Conservation (phyloP, 2,329 filamentous ascomycete genomes). For the Blumeria graminis region DNA sequence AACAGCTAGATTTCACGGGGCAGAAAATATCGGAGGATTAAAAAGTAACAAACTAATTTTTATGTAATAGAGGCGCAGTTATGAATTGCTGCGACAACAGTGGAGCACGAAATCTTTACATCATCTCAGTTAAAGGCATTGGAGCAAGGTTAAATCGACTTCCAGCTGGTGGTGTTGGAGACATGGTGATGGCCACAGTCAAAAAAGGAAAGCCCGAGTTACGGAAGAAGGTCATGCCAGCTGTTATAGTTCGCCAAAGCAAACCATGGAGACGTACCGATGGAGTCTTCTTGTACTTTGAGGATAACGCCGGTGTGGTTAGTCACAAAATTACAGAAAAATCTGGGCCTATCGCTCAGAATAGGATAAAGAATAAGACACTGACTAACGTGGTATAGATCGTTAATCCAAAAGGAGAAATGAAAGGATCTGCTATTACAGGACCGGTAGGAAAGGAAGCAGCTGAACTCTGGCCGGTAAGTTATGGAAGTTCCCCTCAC, state of each 20-base stretch:
- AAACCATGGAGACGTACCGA: slow-evolving; percentile 99
- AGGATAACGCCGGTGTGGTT: slow-evolving; percentile 99
- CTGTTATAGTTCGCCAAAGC: slow-evolving; percentile 93
- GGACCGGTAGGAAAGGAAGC: slow-evolving; percentile 99
- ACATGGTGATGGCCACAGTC: slow-evolving; percentile 99
- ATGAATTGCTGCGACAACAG: slow-evolving; percentile 99
- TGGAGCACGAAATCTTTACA: slow-evolving; percentile 95
- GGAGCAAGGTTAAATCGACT: slow-evolving; percentile 94
- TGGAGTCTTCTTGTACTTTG: slow-evolving; percentile 98
- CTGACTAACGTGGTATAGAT: slow-evolving; percentile 31
- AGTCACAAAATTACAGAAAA: slow-evolving; percentile 19
- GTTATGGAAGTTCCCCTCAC: slow-evolving; percentile 16
- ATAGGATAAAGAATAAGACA: neutral
- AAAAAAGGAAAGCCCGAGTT: slow-evolving; percentile 99
- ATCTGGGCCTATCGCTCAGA: too few relatives aligned
- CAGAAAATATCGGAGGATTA: too few relatives aligned
- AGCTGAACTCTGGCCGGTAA: slow-evolving; percentile 95
- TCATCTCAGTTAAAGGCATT: slow-evolving; percentile 98
- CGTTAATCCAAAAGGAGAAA: slow-evolving; percentile 99
- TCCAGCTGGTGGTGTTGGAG: slow-evolving; percentile 89
- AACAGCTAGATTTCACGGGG: too few relatives aligned
- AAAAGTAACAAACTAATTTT: slow-evolving; percentile 2
- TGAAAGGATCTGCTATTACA: slow-evolving; percentile 99
- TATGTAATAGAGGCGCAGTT: slow-evolving; percentile 59
- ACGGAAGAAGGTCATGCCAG: slow-evolving; percentile 99